A percentile compares a stretch with the other conserved stretches of the same genome.
phyloP scores from a whole-genome alignment of 345 rosid species.

The Euphorbia lathyris region DNA sequence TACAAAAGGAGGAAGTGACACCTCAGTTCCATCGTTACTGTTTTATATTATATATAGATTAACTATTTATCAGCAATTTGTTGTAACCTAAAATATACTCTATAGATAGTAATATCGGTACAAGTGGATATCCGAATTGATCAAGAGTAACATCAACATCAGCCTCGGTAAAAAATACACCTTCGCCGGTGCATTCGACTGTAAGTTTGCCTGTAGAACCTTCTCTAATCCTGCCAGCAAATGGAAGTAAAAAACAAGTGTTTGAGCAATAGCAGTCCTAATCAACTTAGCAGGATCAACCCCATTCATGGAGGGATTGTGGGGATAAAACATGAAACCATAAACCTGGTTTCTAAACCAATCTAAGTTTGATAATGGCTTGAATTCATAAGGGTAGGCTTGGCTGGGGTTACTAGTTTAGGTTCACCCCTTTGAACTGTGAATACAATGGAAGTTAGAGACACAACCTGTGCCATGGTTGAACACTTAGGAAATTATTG shows the following conservation, averaged over 20 bases:
- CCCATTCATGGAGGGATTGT: constrained; percentile 6
- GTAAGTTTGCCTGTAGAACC: no score
- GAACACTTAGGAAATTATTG: no score
- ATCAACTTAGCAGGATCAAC: background rate
- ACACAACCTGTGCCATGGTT: background rate
- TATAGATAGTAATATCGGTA: no score
- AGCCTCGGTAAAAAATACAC: constrained; percentile 21
- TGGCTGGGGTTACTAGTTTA: background rate
- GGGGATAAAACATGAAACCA: background rate
- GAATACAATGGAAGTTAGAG: background rate
- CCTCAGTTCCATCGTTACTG: no score
- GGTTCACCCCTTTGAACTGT: background rate
- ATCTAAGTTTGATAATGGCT: constrained; percentile 2
- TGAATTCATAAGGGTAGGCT: constrained; percentile 5
- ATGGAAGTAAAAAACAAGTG: constrained; percentile 5
- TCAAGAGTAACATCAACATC: constrained; percentile 17
- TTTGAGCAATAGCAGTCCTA: background rate
- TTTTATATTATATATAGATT: no score
- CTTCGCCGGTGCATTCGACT: constrained; percentile 27
- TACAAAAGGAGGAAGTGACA: no score
- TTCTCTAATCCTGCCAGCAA: no score
- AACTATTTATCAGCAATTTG: no score
- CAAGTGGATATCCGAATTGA: constrained; percentile 15
- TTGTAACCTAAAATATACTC: no score
- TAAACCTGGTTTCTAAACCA: background rate